A percentile compares a stretch with the other conserved stretches of the same genome.
Evolutionary conservation across 2,329 filamentous ascomycete species (phyloP).

Genomic region (Graphilbum ipis-grandicollis): DNA sequence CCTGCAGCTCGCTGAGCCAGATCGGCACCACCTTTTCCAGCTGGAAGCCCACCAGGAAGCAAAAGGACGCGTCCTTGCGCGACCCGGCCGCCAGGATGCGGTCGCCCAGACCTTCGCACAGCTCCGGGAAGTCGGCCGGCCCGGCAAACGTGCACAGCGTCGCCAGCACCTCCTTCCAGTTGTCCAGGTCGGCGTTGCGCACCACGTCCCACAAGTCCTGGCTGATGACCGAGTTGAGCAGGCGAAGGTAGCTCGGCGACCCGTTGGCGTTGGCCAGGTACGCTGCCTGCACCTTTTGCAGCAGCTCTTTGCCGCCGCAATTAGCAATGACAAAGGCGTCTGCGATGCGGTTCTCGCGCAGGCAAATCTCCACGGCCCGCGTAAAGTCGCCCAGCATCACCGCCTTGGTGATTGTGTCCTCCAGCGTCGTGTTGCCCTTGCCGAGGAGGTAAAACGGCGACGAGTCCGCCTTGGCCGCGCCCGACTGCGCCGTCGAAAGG

Average conservation of each 20-base stretch:
- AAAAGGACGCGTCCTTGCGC: constrained; percentile 87
- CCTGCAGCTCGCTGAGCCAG: constrained; percentile 79
- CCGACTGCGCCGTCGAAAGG: constrained; percentile 72
- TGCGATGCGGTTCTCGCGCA: constrained; percentile 77
- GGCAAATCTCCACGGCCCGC: constrained; percentile 71
- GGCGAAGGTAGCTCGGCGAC: constrained; percentile 77
- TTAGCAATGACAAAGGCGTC: constrained; percentile 98
- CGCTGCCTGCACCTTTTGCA: constrained; percentile 82
- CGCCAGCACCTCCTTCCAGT: constrained; percentile 97
- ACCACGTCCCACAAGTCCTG: constrained; percentile 98
- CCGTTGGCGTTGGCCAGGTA: constrained; percentile 74
- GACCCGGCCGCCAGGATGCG: constrained; percentile 63
- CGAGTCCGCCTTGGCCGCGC: constrained; percentile 60
- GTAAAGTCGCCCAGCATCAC: constrained; percentile 84
- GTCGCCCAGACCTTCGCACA: constrained; percentile 90
- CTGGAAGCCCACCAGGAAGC: constrained; percentile 88
- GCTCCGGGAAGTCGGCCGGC: constrained; percentile 76
- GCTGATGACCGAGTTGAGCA: constrained; percentile 78
- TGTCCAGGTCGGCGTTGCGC: constrained; percentile 78
- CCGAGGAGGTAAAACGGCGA: constrained; percentile 81
- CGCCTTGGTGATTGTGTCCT: constrained; percentile 73
- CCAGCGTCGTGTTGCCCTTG: constrained; percentile 66
- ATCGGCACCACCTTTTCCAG: constrained; percentile 92
- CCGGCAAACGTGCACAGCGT: constrained; percentile 91
- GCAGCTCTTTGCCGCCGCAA: constrained; percentile 80